Evolutionary conservation across 2,329 filamentous ascomycete species (phyloP), one percentile per base, ranked within the genome.

Genomic region (Phaeosphaeria sp.): DNA sequence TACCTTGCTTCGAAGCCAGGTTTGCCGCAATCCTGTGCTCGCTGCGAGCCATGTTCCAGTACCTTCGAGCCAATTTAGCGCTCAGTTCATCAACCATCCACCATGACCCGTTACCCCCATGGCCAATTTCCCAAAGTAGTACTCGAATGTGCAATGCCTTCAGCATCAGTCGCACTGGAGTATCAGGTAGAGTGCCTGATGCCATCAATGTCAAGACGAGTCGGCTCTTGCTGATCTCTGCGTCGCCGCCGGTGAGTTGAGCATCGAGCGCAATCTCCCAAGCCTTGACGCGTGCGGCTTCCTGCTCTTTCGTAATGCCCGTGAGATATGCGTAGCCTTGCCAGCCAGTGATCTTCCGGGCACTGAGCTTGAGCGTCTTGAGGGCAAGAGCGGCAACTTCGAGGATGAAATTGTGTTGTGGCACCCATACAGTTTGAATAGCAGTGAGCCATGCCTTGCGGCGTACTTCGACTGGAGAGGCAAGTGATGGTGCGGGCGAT

Each of bases 211-310:
- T 97, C 50, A 97, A 82, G 0, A 94, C 86, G 30, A 97, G 83
- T 50, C 94, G 88, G 75, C 91, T 93, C 77, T 90, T 93, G 81
- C 90, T 96, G 66, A 97, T 90, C 74, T 96, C 91, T 9, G 89
- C 86, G 76, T 97, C 94, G 15, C 94, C 93, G 43, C 94, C 94
- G 10, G 92, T 92, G 20, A 98, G 84, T 75, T 97, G 94, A 23
- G 94, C 93, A 76, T 98, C 94, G 54, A 97, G 85, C 15, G 93
- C 93, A 69, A 97, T 97, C 33, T 90, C 86, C 94, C 94, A 98
- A 0, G 93, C 92, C 79, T 96, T 95, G 69, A 96, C 85, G 25
- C 94, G 87, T 6, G 92, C 93, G 51, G 85, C 87, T 75, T 97
- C 94, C 74, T 96, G 89, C 56, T 97, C 92, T 65, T 90, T 88